Evolutionary conservation across 495 filamentous ascomycete species (phyloP).

Genomic region (Thozetella sp.): DNA sequence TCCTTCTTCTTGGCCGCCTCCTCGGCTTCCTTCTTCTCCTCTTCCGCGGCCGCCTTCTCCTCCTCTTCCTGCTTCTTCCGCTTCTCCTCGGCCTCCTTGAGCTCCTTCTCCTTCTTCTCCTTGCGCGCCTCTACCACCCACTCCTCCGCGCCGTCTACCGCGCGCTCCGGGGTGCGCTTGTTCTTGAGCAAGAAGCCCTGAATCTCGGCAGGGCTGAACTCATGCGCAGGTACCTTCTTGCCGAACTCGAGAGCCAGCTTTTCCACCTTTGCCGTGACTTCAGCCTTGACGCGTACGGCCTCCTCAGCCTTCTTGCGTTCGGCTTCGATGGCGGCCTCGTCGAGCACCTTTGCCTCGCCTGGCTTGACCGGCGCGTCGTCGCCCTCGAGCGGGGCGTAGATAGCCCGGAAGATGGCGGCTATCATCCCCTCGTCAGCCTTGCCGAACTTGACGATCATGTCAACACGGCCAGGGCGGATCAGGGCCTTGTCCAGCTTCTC

Average conservation of each 20-base stretch:
- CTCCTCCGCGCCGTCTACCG: constrained; percentile 53
- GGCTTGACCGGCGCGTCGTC: constrained; percentile 27
- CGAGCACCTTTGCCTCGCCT: background rate
- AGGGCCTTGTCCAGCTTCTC: constrained; percentile 78
- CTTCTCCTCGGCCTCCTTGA: constrained; percentile 46
- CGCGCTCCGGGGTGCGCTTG: constrained; percentile 62
- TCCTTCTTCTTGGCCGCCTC: constrained; percentile 23
- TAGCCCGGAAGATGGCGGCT: constrained; percentile 45
- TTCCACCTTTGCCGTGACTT: constrained; percentile 29
- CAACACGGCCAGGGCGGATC: constrained; percentile 76
- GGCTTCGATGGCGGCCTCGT: constrained; percentile 7
- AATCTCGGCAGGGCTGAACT: constrained; percentile 76
- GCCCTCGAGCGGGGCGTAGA: constrained; percentile 46
- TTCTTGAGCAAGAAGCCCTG: constrained; percentile 75
- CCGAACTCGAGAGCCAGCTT: constrained; percentile 60
- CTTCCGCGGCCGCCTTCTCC: constrained; percentile 31
- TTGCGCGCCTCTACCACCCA: constrained; percentile 62
- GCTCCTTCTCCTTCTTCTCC: constrained; percentile 58
- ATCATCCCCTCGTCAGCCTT: constrained; percentile 48
- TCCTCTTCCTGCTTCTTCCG: constrained; percentile 34
- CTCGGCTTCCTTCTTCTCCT: constrained; percentile 25
- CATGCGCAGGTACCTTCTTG: constrained; percentile 56
- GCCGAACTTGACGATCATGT: constrained; percentile 71
- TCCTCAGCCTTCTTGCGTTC: constrained; percentile 38
- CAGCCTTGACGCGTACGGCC: constrained; percentile 30